Conservation (phyloP, 2,329 filamentous ascomycete genomes). For the Sporothrix globosa region DNA sequence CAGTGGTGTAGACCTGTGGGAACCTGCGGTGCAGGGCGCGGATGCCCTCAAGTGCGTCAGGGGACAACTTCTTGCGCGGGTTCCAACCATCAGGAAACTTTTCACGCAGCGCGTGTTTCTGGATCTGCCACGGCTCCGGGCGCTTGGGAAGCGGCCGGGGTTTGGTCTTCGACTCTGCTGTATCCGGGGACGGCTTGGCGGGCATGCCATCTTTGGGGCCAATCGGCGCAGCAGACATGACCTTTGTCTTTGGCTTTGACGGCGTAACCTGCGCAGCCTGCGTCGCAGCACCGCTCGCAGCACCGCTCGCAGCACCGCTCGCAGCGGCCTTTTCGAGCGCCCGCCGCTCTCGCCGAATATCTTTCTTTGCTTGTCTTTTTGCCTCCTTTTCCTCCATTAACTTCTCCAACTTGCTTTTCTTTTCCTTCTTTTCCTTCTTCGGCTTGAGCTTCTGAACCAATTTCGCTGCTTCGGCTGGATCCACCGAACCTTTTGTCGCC, state of each 20-base stretch:
- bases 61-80: constrained; percentile 83
- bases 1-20: constrained; percentile 75
- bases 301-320: not conserved
- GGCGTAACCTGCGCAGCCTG: not conserved
- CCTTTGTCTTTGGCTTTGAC: not conserved
- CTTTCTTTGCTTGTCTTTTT: constrained; percentile 14
- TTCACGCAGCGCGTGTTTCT: constrained; percentile 72
- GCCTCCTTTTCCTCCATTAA: constrained; percentile 5
- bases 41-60: constrained; percentile 89
- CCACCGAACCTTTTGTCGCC: not conserved
- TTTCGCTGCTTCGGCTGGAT: not conserved
- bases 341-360: not conserved
- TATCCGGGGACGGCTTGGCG: not conserved
- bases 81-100: constrained; percentile 85
- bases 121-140: constrained; percentile 65
- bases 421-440: not conserved
- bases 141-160: not conserved
- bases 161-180: not conserved
- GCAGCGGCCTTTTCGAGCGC: constrained; percentile 7
- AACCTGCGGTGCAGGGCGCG: constrained; percentile 77
- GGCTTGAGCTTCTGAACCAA: not conserved
- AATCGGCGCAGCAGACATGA: not conserved
- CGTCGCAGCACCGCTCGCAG: not conserved
- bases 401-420: not conserved
- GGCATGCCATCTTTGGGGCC: not conserved